Percentiles rank a stretch among this genome's conserved stretches.
Conservation (phyloP, 1,284 basidiomycete genomes). For the Ganoderma boninense region DNA sequence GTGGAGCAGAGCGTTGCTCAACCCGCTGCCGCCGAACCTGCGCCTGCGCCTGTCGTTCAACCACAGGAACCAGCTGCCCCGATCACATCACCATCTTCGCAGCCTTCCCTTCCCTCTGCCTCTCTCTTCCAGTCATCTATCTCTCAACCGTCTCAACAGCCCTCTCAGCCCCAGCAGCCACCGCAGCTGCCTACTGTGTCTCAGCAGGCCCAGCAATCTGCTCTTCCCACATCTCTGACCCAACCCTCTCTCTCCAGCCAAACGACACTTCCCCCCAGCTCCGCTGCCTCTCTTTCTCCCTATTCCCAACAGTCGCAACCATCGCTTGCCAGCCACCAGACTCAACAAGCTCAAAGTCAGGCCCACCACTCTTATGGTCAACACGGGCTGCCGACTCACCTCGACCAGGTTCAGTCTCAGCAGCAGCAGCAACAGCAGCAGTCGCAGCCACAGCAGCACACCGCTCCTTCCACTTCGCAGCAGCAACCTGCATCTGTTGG, state of each 20-base stretch:
- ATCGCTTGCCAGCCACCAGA: slow-evolving; percentile 51
- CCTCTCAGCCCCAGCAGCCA: slow-evolving; percentile 34
- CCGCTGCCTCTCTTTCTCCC: slow-evolving; percentile 46
- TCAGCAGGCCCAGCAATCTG: slow-evolving; percentile 48
- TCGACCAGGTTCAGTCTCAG: slow-evolving; percentile 61
- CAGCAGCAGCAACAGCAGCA: too few relatives aligned
- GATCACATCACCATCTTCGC: slow-evolving; percentile 42
- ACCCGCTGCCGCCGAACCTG: slow-evolving; percentile 40
- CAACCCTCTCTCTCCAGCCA: slow-evolving; percentile 47
- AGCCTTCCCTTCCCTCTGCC: slow-evolving; percentile 39
- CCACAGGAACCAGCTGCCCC: slow-evolving; percentile 34
- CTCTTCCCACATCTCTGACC: slow-evolving; percentile 48
- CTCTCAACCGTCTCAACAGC: slow-evolving; percentile 50
- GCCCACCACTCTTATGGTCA: slow-evolving; percentile 66
- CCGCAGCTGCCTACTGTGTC: slow-evolving; percentile 44
- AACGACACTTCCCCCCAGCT: slow-evolving; percentile 35
- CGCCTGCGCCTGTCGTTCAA: slow-evolving; percentile 28
- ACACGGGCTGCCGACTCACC: slow-evolving; percentile 67
- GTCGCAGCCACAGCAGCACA: slow-evolving; percentile 38
- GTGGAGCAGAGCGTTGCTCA: slow-evolving; percentile 39
- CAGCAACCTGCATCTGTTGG: slow-evolving; percentile 37
- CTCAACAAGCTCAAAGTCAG: slow-evolving; percentile 42
- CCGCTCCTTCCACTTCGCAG: slow-evolving; percentile 42
- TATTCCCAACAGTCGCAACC: slow-evolving; percentile 50
- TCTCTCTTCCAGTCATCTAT: slow-evolving; percentile 56